Percentiles rank a stretch among this genome's conserved stretches.
phyloP scores from a whole-genome alignment of 208 protist species.

The Leishmania turanica region DNA sequence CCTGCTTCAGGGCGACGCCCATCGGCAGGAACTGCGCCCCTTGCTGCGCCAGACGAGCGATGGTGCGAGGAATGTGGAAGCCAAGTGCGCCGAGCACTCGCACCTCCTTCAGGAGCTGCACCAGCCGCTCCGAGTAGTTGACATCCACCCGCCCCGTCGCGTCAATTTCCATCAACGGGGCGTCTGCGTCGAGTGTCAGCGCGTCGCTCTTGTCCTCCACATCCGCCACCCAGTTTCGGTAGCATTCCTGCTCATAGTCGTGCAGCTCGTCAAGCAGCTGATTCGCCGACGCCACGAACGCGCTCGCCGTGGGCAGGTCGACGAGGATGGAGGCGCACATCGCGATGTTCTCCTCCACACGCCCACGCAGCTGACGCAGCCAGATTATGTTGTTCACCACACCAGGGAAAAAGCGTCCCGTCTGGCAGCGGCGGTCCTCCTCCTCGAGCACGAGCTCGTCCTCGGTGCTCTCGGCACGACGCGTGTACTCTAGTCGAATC shows the following conservation, averaged over 20 bases:
- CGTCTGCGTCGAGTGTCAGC: slow-evolving; percentile 82
- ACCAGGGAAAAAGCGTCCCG: slow-evolving; percentile 89
- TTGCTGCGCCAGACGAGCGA: slow-evolving; percentile 73
- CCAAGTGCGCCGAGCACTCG: slow-evolving; percentile 82
- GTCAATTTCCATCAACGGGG: slow-evolving; percentile 89
- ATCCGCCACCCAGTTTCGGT: slow-evolving; percentile 78
- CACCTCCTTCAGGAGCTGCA: slow-evolving; percentile 91
- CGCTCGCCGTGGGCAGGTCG: slow-evolving; percentile 70
- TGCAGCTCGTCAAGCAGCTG: slow-evolving; percentile 79
- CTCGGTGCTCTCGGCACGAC: slow-evolving; percentile 72
- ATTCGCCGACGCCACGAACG: slow-evolving; percentile 61
- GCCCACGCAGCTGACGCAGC: slow-evolving; percentile 82
- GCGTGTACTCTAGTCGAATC: slow-evolving; percentile 90
- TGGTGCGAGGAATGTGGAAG: slow-evolving; percentile 62
- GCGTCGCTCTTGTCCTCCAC: slow-evolving; percentile 65
- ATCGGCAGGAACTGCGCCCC: slow-evolving; percentile 85
- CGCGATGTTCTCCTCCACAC: slow-evolving; percentile 76
- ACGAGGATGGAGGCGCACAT: slow-evolving; percentile 79
- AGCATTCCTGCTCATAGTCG: slow-evolving; percentile 89
- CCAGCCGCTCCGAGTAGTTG: slow-evolving; percentile 89
- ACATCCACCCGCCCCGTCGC: slow-evolving; percentile 78
- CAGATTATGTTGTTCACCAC: slow-evolving; percentile 94
- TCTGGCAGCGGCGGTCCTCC: slow-evolving; percentile 87
- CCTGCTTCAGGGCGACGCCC: slow-evolving; percentile 90
- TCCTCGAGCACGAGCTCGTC: slow-evolving; percentile 78